Evolutionary conservation across 73 alveolate species (phyloP), one percentile per base, ranked within the genome.

Genomic region (Paramecium biaurelia): DNA sequence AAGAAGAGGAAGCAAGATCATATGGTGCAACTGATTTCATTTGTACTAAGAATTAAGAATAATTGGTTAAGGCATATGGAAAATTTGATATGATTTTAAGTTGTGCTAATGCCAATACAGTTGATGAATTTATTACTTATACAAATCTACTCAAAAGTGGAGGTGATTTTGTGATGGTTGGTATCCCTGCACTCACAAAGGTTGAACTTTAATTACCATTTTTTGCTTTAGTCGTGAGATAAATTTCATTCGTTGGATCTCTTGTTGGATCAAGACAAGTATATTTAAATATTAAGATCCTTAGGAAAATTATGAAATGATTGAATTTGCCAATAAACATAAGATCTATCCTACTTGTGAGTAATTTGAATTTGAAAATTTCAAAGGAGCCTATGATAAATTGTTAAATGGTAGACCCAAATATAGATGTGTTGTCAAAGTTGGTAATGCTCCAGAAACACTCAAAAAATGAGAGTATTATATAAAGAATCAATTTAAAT

Each of bases 11-110:
- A 1, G 93, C 95, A 57, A 92, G 67, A 92, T 85, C 92, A 21
- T 94, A 93, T 76, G 98, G 98, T 12, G 98, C 98, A 10, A 93
- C 85, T 72, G 95, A 94, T 47, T 95, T 95, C 47, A 68, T 95
- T 30, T 85, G 90, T 7, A 57, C 90, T 14, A 85, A 93, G 14
- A 89, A 95, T 32, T 74, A 82, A 67, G 94, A 92, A 21, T 84
- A 92, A 21, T 57, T 95, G 92, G 93, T 76, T 47, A 94, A 89
- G 26, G 87, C 23, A 1, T 21, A 8, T 3, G 93, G 95, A 49
- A 85, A 67, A 82, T 95, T 92, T 43, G 98, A 94, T 74, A 58
- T 88, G 37, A 57, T 95, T 18, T 38, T 95, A 8, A 70, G 86
- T 79, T 92, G 97, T 37, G 89, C 96, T 15, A 92, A 92, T 56